These are phyloP conservation scores for Pseudozyma tsukubaensis DNA, from an alignment of 1,284 basidiomycete genomes.

Conservation along the genomic window DNA sequence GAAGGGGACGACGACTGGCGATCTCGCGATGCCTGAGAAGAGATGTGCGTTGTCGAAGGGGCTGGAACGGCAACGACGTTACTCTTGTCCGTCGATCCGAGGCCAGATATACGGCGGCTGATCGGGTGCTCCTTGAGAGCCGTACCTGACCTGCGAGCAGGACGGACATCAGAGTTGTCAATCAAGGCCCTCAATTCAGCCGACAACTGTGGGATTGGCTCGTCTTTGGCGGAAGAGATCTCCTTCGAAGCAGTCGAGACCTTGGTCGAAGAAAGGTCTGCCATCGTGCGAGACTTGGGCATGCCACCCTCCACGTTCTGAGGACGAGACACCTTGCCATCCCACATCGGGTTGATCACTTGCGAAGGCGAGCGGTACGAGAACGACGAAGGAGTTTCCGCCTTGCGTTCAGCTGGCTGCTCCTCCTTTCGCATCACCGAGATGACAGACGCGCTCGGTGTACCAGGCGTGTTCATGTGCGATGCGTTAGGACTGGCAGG, in stretches of 20 bases:
- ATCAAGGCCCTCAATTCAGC: constrained; percentile 54
- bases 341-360: constrained; percentile 39
- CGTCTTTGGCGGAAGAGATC: constrained; percentile 12
- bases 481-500: constrained; percentile 30
- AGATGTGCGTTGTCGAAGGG: constrained; percentile 3
- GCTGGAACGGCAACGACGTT: constrained; percentile 8
- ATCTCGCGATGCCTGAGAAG: constrained; percentile 19
- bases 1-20: constrained; percentile 45
- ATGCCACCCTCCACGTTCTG: constrained; percentile 3
- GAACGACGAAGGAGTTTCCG: constrained; percentile 20
- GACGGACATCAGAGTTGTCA: constrained; percentile 40
- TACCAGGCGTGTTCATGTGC: constrained; percentile 48
- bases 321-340: constrained; percentile 20
- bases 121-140: constrained; percentile 54
- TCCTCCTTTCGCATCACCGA: constrained; percentile 41
- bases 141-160: constrained; percentile 47
- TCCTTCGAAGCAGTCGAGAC: constrained; percentile 6
- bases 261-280: constrained; percentile 28
- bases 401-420: not conserved
- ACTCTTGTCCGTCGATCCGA: constrained; percentile 19
- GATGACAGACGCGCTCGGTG: constrained; percentile 50
- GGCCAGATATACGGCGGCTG: constrained; percentile 34
- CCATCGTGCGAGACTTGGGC: constrained; percentile 40
- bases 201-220: constrained; percentile 49
- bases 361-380: constrained; percentile 40